Evolutionary conservation across 768 basidiomycete species (phyloP).

Genomic region (Mycena kentingensis): DNA sequence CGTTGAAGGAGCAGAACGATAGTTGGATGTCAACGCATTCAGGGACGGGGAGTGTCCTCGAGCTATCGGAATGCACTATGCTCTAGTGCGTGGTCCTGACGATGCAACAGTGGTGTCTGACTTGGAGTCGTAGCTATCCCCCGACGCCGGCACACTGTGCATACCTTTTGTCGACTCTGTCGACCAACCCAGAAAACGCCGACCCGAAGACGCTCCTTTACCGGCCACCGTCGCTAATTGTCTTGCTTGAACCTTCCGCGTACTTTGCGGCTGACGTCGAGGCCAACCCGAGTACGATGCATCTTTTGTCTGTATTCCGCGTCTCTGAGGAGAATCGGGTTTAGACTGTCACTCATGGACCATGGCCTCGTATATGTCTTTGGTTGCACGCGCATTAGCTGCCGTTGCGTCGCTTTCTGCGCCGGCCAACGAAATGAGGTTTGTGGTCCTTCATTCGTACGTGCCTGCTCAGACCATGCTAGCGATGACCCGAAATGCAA

Average conservation of each 20-base stretch:
- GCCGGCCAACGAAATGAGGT: not conserved
- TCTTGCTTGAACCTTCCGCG: slow-evolving; percentile 61
- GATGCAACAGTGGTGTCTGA: not conserved
- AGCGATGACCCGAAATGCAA: not conserved
- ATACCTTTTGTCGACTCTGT: slow-evolving; percentile 48
- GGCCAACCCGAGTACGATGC: slow-evolving; percentile 27
- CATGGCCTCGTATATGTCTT: slow-evolving; percentile 53
- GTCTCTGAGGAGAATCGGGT: not conserved
- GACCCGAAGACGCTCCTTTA: slow-evolving; percentile 31
- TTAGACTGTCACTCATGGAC: slow-evolving; percentile 30
- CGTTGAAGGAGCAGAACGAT: slow-evolving; percentile 54
- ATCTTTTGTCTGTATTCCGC: not conserved
- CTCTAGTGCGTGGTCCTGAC: slow-evolving; percentile 53
- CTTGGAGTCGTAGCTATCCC: slow-evolving; percentile 54
- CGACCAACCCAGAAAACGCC: slow-evolving; percentile 20
- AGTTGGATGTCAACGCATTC: slow-evolving; percentile 50
- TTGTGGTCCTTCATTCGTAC: not conserved
- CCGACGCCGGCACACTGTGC: slow-evolving; percentile 59
- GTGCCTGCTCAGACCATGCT: not conserved
- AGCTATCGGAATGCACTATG: slow-evolving; percentile 44
- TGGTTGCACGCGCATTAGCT: slow-evolving; percentile 50
- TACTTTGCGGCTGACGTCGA: slow-evolving; percentile 45
- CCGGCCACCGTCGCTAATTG: slow-evolving; percentile 50
- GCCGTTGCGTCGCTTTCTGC: slow-evolving; percentile 38
- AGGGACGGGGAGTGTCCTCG: slow-evolving; percentile 39